Conservation (phyloP, 2,329 filamentous ascomycete genomes). For the Sclerotinia glacialis region DNA sequence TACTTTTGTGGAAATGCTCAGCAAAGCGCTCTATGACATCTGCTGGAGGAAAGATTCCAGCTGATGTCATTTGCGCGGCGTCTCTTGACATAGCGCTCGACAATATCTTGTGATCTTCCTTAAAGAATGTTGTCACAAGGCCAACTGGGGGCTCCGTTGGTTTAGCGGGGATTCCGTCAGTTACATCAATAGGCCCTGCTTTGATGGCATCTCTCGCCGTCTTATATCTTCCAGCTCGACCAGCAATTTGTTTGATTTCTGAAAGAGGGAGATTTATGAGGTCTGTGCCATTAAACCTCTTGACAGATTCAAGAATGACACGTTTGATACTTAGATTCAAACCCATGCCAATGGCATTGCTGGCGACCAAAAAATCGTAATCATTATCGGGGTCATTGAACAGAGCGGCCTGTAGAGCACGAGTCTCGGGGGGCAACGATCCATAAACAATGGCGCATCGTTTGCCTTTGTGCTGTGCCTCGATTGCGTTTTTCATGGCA, state of each 20-base stretch:
- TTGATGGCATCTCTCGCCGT: slow-evolving; percentile 59
- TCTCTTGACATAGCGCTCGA: slow-evolving; percentile 60
- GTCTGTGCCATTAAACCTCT: slow-evolving; percentile 67
- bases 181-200: slow-evolving; percentile 21
- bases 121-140: slow-evolving; percentile 74
- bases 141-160: slow-evolving; percentile 48
- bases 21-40: slow-evolving; percentile 72
- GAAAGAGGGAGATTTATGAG: slow-evolving; percentile 60
- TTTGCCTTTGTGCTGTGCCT: slow-evolving; percentile 64
- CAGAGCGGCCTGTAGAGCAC: slow-evolving; percentile 82
- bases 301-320: slow-evolving; percentile 76
- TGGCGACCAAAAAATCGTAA: slow-evolving; percentile 91
- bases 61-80: slow-evolving; percentile 63
- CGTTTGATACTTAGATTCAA: slow-evolving; percentile 90
- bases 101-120: slow-evolving; percentile 63
- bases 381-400: slow-evolving; percentile 97
- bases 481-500: slow-evolving; percentile 72
- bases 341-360: slow-evolving; percentile 96
- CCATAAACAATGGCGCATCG: slow-evolving; percentile 94
- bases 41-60: slow-evolving; percentile 72
- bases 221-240: slow-evolving; percentile 83
- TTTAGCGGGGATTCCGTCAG: background rate
- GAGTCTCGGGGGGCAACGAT: slow-evolving; percentile 83
- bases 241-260: slow-evolving; percentile 92
- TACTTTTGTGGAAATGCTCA: slow-evolving; percentile 74